These are phyloP conservation scores for Cicer pinnatifidum DNA, from an alignment of 306 rosid species.

Conservation along the genomic window DNA sequence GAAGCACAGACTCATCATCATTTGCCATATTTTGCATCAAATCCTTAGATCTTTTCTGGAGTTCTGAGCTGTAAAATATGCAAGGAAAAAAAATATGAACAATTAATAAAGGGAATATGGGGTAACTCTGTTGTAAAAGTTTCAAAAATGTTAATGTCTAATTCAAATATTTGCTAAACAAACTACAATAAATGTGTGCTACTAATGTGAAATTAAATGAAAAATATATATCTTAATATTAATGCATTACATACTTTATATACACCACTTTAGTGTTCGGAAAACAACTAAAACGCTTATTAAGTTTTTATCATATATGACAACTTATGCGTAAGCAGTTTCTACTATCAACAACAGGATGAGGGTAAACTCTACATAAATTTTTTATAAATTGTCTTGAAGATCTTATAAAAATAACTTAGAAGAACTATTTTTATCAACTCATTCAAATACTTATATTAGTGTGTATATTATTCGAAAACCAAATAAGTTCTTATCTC, in stretches of 20 bases:
- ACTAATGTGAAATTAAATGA: neutral
- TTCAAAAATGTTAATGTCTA: neutral
- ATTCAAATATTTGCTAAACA: constrained; percentile 17
- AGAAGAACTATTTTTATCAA: neutral
- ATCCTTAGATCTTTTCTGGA: constrained; percentile 72
- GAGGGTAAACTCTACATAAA: neutral
- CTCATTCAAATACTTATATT: neutral
- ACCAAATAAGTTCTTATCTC: neutral
- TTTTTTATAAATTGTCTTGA: neutral
- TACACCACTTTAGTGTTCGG: neutral
- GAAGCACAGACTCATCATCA: constrained; percentile 75
- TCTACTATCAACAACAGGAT: neutral
- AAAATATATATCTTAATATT: neutral
- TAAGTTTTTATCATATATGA: neutral
- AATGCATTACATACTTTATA: neutral
- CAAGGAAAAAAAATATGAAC: constrained; percentile 10
- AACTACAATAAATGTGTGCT: neutral
- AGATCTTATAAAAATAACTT: neutral
- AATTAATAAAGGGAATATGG: constrained; percentile 2
- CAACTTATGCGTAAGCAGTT: neutral
- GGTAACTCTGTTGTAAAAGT: neutral
- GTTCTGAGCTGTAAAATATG: constrained; percentile 56
- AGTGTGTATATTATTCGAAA: neutral
- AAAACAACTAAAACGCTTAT: neutral
- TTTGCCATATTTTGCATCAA: constrained; percentile 54